Percentiles rank a stretch among this genome's conserved stretches.
These are phyloP conservation scores for Saccharomycopsis hybrid DNA, from an alignment of 1,139 yeast genomes.

Conservation along the genomic window DNA sequence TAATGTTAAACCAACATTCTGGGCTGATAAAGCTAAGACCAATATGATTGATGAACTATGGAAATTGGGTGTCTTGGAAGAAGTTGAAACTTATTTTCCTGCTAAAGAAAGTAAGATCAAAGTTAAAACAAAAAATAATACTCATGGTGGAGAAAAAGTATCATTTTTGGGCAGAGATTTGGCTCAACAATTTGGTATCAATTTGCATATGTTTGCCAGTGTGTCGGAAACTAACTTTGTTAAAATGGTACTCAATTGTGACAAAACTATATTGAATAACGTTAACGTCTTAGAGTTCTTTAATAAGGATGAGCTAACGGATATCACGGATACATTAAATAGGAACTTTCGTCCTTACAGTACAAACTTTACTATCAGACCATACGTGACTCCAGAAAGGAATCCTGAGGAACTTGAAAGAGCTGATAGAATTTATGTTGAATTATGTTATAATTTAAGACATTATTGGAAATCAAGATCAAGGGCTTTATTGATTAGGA, in stretches of 20 bases:
- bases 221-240: constrained; percentile 59
- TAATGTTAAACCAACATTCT: constrained; percentile 66
- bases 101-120: constrained; percentile 26
- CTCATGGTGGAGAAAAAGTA: constrained; percentile 36
- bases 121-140: constrained; percentile 27
- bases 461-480: constrained; percentile 85
- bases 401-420: constrained; percentile 64
- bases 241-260: constrained; percentile 62
- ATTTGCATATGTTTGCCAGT: constrained; percentile 71
- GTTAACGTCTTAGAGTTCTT: constrained; percentile 76
- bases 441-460: constrained; percentile 69
- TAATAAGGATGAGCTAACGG: constrained; percentile 62
- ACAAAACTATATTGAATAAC: constrained; percentile 59
- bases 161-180: constrained; percentile 71
- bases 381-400: constrained; percentile 41
- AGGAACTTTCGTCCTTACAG: constrained; percentile 71
- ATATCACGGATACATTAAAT: constrained; percentile 59
- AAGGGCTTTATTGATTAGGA: constrained; percentile 61
- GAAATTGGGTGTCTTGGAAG: constrained; percentile 70
- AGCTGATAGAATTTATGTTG: constrained; percentile 74
- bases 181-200: constrained; percentile 89
- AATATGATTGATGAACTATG: constrained; percentile 48
- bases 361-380: constrained; percentile 38
- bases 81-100: constrained; percentile 71
- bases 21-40: constrained; percentile 55